Conservation (phyloP, 495 filamentous ascomycete genomes). For the Tuber brumale region DNA sequence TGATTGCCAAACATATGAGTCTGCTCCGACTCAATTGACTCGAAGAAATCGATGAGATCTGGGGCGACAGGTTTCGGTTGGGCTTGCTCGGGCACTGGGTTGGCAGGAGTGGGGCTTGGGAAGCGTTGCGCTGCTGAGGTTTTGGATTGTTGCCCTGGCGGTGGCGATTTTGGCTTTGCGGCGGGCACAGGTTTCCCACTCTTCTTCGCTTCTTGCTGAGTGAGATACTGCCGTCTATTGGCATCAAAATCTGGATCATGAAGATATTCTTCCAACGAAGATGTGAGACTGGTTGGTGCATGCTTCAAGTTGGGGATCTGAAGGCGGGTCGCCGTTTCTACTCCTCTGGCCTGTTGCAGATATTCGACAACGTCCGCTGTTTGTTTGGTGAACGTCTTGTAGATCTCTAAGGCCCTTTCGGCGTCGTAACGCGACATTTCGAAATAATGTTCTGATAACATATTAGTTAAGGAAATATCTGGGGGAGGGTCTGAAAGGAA, state of each 20-base stretch:
- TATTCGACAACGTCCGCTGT: constrained; percentile 91
- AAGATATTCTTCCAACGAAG: constrained; percentile 87
- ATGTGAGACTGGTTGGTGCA: constrained; percentile 81
- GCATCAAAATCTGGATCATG: constrained; percentile 95
- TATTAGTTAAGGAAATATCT: constrained; percentile 28
- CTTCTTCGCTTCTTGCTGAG: constrained; percentile 75
- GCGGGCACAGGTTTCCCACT: constrained; percentile 43
- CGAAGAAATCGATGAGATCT: constrained; percentile 97
- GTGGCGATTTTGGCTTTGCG: constrained; percentile 25
- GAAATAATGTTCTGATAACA: constrained; percentile 76
- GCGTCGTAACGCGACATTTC: constrained; percentile 96
- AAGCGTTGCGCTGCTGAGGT: constrained; percentile 30
- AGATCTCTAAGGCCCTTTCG: constrained; percentile 83
- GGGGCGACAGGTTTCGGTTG: constrained; percentile 44
- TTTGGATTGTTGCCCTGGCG: constrained; percentile 31
- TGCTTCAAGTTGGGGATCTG: constrained; percentile 98
- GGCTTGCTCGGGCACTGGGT: constrained; percentile 35
- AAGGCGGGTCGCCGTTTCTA: constrained; percentile 81
- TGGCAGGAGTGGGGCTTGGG: constrained; percentile 36
- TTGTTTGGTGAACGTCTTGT: constrained; percentile 85
- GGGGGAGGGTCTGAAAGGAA: not conserved
- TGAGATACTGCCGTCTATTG: constrained; percentile 83
- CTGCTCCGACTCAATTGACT: constrained; percentile 90
- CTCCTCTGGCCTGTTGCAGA: constrained; percentile 75
- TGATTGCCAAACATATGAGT: constrained; percentile 59